phyloP scores from a whole-genome alignment of 345 rosid genomes.

The Mercurialis annua region DNA sequence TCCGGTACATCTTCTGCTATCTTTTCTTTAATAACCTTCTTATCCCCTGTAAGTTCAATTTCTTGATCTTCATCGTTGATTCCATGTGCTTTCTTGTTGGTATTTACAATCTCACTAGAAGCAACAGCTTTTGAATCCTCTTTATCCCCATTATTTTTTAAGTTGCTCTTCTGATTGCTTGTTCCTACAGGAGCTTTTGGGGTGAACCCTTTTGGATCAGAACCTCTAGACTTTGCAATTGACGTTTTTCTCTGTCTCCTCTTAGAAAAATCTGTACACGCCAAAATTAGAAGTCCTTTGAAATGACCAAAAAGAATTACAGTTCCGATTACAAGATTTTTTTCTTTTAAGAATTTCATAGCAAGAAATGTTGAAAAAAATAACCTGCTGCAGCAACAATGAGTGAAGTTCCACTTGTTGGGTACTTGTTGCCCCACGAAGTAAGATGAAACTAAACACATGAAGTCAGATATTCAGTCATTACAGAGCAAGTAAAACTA shows the following conservation, averaged over 20 bases:
- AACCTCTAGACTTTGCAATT: conserved; percentile 42
- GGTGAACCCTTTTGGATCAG: conserved; percentile 48
- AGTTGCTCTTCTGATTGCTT: conserved; percentile 43
- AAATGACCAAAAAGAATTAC: conserved; percentile 1
- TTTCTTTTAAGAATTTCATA: not conserved
- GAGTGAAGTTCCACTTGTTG: conserved; percentile 37
- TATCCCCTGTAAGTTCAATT: conserved; percentile 24
- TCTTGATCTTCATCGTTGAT: conserved; percentile 32
- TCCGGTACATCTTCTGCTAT: conserved; percentile 21
- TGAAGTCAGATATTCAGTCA: conserved; percentile 11
- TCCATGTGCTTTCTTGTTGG: conserved; percentile 22
- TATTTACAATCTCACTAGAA: conserved; percentile 20
- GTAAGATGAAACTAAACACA: conserved; percentile 43
- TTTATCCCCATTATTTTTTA: conserved; percentile 38
- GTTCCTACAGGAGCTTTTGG: conserved; percentile 44
- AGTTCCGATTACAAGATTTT: not conserved
- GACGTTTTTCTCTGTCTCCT: conserved; percentile 52
- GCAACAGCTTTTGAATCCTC: conserved; percentile 31
- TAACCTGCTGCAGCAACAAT: conserved; percentile 59
- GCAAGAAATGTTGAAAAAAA: conserved; percentile 10
- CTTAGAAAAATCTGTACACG: conserved; percentile 57
- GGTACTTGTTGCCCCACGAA: conserved; percentile 36
- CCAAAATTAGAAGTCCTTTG: conserved; percentile 2
- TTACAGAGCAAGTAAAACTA: conserved; percentile 1
- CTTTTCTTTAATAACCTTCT: conserved; percentile 29